phyloP scores from a whole-genome alignment of 371 early-diverging fungal species.

The Entomophthora muscae region DNA sequence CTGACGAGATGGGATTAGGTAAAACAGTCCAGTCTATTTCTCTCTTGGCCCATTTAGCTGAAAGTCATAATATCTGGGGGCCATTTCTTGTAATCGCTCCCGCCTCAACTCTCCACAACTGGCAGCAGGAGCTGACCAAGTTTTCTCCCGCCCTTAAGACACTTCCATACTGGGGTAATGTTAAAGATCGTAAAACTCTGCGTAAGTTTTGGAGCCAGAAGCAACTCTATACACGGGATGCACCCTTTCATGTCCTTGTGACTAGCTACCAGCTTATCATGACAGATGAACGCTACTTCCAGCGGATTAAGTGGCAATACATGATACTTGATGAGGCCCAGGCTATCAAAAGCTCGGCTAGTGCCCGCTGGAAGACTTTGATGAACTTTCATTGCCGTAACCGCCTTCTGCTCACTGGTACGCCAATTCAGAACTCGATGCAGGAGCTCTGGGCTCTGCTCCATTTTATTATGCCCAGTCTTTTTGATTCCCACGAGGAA shows the following conservation, averaged over 20 bases:
- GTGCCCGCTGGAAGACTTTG: slow-evolving; percentile 85
- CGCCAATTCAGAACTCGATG: slow-evolving; percentile 96
- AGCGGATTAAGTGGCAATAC: slow-evolving; percentile 91
- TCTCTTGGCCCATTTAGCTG: slow-evolving; percentile 74
- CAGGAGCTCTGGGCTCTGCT: slow-evolving; percentile 94
- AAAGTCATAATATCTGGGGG: slow-evolving; percentile 80
- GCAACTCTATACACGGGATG: slow-evolving; percentile 56
- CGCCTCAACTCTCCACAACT: slow-evolving; percentile 91
- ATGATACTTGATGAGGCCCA: slow-evolving; percentile 98
- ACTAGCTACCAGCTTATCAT: slow-evolving; percentile 89
- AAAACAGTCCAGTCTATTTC: slow-evolving; percentile 95
- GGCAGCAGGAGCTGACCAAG: slow-evolving; percentile 87
- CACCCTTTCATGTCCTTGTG: slow-evolving; percentile 82
- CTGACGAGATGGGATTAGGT: slow-evolving; percentile 23
- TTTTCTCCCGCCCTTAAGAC: slow-evolving; percentile 82
- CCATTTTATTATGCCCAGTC: slow-evolving; percentile 96
- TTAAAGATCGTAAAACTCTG: slow-evolving; percentile 68
- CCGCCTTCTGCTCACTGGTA: slow-evolving; percentile 85
- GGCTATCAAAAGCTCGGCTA: slow-evolving; percentile 83
- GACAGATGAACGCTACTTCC: slow-evolving; percentile 72
- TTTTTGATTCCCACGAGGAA: slow-evolving; percentile 90
- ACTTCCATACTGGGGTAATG: slow-evolving; percentile 87
- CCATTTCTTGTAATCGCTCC: slow-evolving; percentile 95
- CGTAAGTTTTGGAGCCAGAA: slow-evolving; percentile 72
- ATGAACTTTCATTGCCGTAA: slow-evolving; percentile 86